Evolutionary conservation across 179 eudicot species (phyloP), one percentile per base, ranked within the genome.

Genomic region (Heliamphora pulchella): DNA sequence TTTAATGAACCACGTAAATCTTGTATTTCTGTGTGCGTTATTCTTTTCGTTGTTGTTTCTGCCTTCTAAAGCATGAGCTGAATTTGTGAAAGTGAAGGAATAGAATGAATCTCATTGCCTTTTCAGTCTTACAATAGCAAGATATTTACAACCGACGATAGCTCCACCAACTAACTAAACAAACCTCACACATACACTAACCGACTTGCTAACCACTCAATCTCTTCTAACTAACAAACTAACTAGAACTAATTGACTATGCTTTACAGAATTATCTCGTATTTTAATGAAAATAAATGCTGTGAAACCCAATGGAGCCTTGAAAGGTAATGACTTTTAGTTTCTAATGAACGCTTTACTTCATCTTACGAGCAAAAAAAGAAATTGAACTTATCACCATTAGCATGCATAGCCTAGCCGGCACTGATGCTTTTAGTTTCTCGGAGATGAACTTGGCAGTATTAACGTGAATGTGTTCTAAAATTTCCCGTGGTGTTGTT

Each of bases 401-500:
- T 17, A 5, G 15, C 53, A 62, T 65, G 50, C 31, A 50, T 11
- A 64, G 50, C 80, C 43, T 51, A 31, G 13, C 46, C 64, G 57
- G 68, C 13, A 8, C 11, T 22, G 48, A 39, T 74, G 59, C 50
- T 13, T 63, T 61, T 10, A 13, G 71, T 62, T 64, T 77, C 20
- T 5, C 22, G 3, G 0, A 4, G 7, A 50, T 31, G 5, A 51
- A 66, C 15, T 78, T 50, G 48, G 3, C 6, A 0, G 54, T 55
- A 61, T 43, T 10, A 22, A 57, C 44, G 14, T 63, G n/a, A 71
- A 17, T 2, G 39, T 17, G 14, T 69, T 76, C 50, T 58, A 17
- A 70, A 31, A 53, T 54, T 50, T 9, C 22, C 51, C 5, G 65
- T 76, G 53, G 69, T 22, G 78, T 53, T 66, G 74, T 80, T 63